Percentiles rank a stretch among this genome's conserved stretches.
These are phyloP conservation scores for Cryphonectria carpinicola DNA, from an alignment of 2,329 filamentous ascomycete genomes.

Conservation along the genomic window DNA sequence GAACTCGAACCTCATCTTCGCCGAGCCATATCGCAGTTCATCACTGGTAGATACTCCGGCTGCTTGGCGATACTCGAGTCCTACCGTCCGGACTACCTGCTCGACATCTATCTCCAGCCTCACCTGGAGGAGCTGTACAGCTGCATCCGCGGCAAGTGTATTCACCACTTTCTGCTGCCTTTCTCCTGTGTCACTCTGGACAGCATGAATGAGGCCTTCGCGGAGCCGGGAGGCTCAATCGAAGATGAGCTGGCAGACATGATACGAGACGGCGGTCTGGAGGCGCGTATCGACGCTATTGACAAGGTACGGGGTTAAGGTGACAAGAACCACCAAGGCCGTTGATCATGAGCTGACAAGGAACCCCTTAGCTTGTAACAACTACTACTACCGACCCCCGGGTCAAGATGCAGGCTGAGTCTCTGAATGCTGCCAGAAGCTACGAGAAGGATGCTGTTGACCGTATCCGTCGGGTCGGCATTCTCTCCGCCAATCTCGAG, in stretches of 20 bases:
- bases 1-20: constrained; percentile 94
- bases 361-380: constrained; percentile 64
- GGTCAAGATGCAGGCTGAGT: constrained; percentile 69
- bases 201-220: constrained; percentile 79
- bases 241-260: constrained; percentile 77
- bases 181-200: constrained; percentile 86
- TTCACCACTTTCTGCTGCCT: constrained; percentile 88
- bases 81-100: constrained; percentile 83
- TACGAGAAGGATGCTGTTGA: constrained; percentile 79
- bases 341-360: constrained; percentile 1
- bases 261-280: constrained; percentile 72
- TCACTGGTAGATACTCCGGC: constrained; percentile 83
- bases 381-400: constrained; percentile 71
- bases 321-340: not conserved
- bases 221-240: constrained; percentile 62
- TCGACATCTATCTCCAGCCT: constrained; percentile 82
- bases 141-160: constrained; percentile 84
- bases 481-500: constrained; percentile 76
- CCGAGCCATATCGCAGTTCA: constrained; percentile 86
- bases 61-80: constrained; percentile 83
- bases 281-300: constrained; percentile 84
- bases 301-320: constrained; percentile 59
- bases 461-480: constrained; percentile 76
- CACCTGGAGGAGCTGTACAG: constrained; percentile 74
- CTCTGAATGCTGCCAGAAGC: constrained; percentile 67